These are phyloP conservation scores for Lactuca sativa DNA, from an alignment of 129 eudicot species.

Conservation along the genomic window DNA sequence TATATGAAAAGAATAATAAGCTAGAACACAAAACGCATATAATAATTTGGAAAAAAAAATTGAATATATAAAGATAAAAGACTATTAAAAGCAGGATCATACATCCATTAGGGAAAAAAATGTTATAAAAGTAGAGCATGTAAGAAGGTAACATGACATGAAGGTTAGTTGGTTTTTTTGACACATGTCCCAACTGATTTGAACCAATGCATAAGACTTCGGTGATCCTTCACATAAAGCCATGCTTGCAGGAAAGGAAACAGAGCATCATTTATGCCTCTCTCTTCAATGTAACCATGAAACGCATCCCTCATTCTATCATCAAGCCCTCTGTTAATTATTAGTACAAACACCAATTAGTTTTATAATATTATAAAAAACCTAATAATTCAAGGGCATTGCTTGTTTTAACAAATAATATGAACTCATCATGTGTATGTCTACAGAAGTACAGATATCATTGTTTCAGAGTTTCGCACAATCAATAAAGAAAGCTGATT, in stretches of 20 bases:
- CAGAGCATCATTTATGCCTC: constrained; percentile 76
- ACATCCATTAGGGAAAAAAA: constrained; percentile 1
- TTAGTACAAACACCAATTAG: neutral
- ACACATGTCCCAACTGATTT: constrained; percentile 65
- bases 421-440: no score
- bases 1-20: neutral
- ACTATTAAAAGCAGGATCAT: neutral
- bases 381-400: no score
- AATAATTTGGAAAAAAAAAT: neutral
- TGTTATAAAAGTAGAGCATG: neutral
- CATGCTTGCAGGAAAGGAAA: constrained; percentile 95
- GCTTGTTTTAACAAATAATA: no score
- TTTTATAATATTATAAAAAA: neutral
- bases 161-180: constrained; percentile 36
- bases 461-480: no score
- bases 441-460: no score
- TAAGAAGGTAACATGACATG: neutral
- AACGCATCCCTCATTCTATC: constrained; percentile 80
- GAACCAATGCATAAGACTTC: constrained; percentile 83
- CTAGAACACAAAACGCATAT: constrained; percentile 6
- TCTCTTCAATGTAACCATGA: constrained; percentile 72
- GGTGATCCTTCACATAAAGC: constrained; percentile 95
- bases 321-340: constrained; percentile 66
- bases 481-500: no score
- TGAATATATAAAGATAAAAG: neutral